Conservation (phyloP, 805 yeast genomes). For the Candida michaelii region DNA sequence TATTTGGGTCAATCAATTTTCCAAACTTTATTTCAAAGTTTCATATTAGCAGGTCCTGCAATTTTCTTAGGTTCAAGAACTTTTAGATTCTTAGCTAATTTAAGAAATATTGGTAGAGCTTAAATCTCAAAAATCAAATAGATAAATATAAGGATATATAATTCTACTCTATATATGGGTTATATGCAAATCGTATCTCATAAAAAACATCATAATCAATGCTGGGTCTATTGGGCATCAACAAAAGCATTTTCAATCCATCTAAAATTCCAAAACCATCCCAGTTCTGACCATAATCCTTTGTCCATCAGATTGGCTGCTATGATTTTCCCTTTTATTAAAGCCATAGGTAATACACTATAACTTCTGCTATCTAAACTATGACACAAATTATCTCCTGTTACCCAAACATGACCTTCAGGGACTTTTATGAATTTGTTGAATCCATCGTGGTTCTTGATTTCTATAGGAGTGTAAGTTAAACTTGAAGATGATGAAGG, state of each 20-base stretch:
- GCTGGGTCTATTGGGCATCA: not conserved
- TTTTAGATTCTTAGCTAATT: slow-evolving; percentile 46
- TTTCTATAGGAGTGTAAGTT: slow-evolving; percentile 29
- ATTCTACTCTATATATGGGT: not conserved
- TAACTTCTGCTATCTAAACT: slow-evolving; percentile 89
- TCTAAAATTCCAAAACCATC: slow-evolving; percentile 46
- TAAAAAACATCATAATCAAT: not conserved
- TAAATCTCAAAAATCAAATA: slow-evolving; percentile 7
- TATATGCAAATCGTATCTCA: not conserved
- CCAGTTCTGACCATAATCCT: slow-evolving; percentile 39
- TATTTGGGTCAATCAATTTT: slow-evolving; percentile 62
- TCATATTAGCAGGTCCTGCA: slow-evolving; percentile 52
- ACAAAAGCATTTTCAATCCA: slow-evolving; percentile 51
- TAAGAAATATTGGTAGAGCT: slow-evolving; percentile 30
- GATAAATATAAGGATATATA: slow-evolving; percentile 2
- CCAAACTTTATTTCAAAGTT: slow-evolving; percentile 49
- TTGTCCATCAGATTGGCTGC: slow-evolving; percentile 59
- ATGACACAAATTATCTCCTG: slow-evolving; percentile 89
- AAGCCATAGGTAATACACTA: slow-evolving; percentile 84
- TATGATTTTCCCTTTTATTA: slow-evolving; percentile 82
- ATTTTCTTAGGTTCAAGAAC: slow-evolving; percentile 66
- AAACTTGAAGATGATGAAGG: slow-evolving; percentile 61
- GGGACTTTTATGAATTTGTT: slow-evolving; percentile 76
- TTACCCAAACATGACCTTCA: slow-evolving; percentile 94
- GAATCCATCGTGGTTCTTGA: slow-evolving; percentile 37